Evolutionary conservation across 106 monocot species (phyloP).

Genomic region (Posidonia australis): DNA sequence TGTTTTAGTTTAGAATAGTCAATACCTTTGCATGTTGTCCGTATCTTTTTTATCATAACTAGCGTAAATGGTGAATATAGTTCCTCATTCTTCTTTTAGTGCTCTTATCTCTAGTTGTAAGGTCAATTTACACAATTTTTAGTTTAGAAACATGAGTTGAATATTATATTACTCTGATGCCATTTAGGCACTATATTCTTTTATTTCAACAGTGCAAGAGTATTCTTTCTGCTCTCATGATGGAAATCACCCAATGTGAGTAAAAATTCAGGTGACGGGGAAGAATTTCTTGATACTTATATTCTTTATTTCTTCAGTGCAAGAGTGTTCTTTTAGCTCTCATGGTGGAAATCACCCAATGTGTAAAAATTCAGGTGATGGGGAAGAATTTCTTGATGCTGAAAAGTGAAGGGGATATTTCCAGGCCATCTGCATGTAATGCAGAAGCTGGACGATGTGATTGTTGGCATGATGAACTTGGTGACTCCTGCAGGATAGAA

Average conservation of each 20-base stretch:
- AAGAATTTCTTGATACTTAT: background rate
- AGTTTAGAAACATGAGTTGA: background rate
- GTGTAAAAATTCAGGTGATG: slow-evolving; percentile 20
- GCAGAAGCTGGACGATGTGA: slow-evolving; percentile 52
- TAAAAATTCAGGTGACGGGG: too few species aligned
- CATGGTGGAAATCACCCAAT: slow-evolving; percentile 31
- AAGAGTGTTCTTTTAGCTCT: slow-evolving; percentile 45
- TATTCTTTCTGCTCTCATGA: too few species aligned
- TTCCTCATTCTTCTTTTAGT: background rate
- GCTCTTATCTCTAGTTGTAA: background rate
- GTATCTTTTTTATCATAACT: background rate
- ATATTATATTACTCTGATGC: too few species aligned
- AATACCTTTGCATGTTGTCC: too few species aligned
- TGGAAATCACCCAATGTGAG: too few species aligned
- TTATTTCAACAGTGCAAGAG: too few species aligned
- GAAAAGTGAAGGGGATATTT: slow-evolving; percentile 60
- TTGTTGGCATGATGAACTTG: slow-evolving; percentile 93
- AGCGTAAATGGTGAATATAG: background rate
- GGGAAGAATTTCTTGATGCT: slow-evolving; percentile 31
- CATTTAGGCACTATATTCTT: too few species aligned
- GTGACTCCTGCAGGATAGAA: too few species aligned
- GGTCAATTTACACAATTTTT: background rate
- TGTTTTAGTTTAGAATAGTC: background rate
- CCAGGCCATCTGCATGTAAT: slow-evolving; percentile 50
- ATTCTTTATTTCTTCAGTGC: slow-evolving; percentile 5